Evolutionary conservation across 768 basidiomycete species (phyloP).

Genomic region (Termitomyces eurrhizus): DNA sequence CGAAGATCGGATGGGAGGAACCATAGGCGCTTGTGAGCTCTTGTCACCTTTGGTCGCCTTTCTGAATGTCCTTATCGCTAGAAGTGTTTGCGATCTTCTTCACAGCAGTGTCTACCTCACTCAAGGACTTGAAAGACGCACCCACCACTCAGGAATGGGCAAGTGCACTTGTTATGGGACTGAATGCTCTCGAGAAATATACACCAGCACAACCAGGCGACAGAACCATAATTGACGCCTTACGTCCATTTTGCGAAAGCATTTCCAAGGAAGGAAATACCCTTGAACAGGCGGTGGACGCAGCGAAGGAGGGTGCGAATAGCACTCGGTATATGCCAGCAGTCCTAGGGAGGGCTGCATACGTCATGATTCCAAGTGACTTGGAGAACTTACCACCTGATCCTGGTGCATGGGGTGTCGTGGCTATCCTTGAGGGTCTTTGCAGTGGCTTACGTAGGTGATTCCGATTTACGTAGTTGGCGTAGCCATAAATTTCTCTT

Average conservation of each 20-base stretch:
- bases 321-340: constrained; percentile 44
- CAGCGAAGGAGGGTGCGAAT: constrained; percentile 40
- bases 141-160: constrained; percentile 5
- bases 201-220: constrained; percentile 52
- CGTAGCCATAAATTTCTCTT: not conserved
- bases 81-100: constrained; percentile 44
- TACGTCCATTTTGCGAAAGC: constrained; percentile 39
- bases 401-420: constrained; percentile 55
- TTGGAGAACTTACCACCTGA: constrained; percentile 37
- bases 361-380: constrained; percentile 33
- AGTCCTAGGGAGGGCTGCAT: constrained; percentile 46
- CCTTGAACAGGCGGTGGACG: constrained; percentile 28
- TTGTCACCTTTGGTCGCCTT: not conserved
- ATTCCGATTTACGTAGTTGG: not conserved
- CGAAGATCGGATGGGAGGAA: constrained; percentile 54
- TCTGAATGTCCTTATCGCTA: not conserved
- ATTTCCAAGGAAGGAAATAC: constrained; percentile 20
- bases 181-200: constrained; percentile 31
- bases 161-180: constrained; percentile 22
- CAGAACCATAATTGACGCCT: constrained; percentile 54
- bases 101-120: constrained; percentile 29
- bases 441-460: constrained; percentile 15
- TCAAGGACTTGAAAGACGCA: constrained; percentile 2
- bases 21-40: constrained; percentile 43
- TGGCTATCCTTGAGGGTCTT: constrained; percentile 37